A percentile compares a stretch with the other conserved stretches of the same genome.
These are phyloP conservation scores for Curvularia hawaiiensis DNA, from an alignment of 2,329 filamentous ascomycete genomes.

Conservation along the genomic window DNA sequence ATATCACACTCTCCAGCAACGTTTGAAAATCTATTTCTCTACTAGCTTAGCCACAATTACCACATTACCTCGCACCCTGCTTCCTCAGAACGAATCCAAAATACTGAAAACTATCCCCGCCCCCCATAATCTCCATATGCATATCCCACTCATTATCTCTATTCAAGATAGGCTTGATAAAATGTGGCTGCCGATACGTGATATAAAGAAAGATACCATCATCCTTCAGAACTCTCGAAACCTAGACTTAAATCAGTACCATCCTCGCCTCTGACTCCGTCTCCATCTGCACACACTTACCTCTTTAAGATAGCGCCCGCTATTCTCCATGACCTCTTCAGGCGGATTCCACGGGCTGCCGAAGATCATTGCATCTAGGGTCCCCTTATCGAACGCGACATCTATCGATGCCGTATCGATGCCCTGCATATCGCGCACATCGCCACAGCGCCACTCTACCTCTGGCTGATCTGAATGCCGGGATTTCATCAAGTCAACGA, in stretches of 20 bases:
- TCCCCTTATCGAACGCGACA: background rate
- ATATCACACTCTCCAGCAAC: too few relatives aligned
- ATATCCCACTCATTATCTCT: too few relatives aligned
- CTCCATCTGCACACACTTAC: background rate
- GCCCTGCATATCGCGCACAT: too few relatives aligned
- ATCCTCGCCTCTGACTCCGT: background rate
- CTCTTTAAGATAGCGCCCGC: background rate
- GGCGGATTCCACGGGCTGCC: background rate
- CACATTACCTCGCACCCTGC: too few relatives aligned
- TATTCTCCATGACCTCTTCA: background rate
- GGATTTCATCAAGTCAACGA: too few relatives aligned
- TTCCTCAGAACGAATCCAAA: too few relatives aligned
- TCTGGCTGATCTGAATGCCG: too few relatives aligned
- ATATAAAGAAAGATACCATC: background rate
- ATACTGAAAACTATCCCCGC: too few relatives aligned
- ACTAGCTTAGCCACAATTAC: too few relatives aligned
- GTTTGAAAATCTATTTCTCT: too few relatives aligned
- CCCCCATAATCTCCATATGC: too few relatives aligned
- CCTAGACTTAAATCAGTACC: background rate
- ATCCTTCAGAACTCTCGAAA: background rate
- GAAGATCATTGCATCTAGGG: background rate
- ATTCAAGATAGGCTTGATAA: background rate
- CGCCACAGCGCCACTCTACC: too few relatives aligned
- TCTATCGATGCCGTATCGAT: background rate
- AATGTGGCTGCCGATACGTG: background rate